Evolutionary conservation across 2,329 filamentous ascomycete species (phyloP).

Genomic region (Xylariaceae sp.): DNA sequence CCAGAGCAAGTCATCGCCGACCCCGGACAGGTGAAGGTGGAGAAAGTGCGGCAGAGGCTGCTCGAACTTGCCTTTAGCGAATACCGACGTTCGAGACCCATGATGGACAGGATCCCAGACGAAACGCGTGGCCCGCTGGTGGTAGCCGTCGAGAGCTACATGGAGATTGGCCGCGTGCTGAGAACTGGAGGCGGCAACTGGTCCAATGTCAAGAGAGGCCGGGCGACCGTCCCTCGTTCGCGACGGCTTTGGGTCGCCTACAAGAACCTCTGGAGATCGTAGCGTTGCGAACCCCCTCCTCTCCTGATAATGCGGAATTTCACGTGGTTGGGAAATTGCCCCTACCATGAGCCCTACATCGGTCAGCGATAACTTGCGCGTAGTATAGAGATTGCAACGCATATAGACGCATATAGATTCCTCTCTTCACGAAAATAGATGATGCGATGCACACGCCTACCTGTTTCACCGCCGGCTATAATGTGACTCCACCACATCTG

Average conservation of each 20-base stretch:
- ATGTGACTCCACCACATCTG: no score
- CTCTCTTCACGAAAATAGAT: no score
- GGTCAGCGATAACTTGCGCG: no score
- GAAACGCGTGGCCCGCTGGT: conserved; percentile 56
- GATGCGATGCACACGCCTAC: no score
- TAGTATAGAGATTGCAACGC: no score
- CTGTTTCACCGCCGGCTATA: no score
- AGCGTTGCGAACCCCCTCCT: background rate
- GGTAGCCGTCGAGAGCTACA: conserved; percentile 67
- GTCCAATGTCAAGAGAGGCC: conserved; percentile 15
- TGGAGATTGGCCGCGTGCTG: conserved; percentile 65
- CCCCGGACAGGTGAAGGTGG: conserved; percentile 38
- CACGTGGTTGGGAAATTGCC: background rate
- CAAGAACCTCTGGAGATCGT: conserved; percentile 18
- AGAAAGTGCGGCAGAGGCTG: conserved; percentile 43
- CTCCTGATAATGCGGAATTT: no score
- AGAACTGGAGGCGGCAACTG: conserved; percentile 24
- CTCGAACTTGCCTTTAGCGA: conserved; percentile 54
- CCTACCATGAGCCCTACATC: no score
- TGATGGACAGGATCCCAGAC: conserved; percentile 53
- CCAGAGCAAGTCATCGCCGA: conserved; percentile 46
- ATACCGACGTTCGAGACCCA: conserved; percentile 45
- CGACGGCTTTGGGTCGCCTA: conserved; percentile 26
- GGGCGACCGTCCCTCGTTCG: conserved; percentile 21
- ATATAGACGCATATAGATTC: no score